Percentiles rank a stretch among this genome's conserved stretches.
Evolutionary conservation across 176 grass and related monocot species (phyloP).

Genomic region (sorghum (Sorghum bicolor)): DNA sequence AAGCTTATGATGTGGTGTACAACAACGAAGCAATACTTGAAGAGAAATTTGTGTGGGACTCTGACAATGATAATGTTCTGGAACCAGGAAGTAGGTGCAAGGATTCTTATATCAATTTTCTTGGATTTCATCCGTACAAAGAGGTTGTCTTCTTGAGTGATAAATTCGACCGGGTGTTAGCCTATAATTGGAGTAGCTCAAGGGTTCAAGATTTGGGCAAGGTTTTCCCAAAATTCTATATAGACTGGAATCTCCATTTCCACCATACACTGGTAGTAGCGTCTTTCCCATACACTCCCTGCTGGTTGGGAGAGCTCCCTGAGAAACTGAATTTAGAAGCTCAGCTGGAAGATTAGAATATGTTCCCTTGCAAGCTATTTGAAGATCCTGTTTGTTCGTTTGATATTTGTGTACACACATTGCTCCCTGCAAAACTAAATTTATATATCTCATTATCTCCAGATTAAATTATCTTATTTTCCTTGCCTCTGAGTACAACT

Average conservation of each 20-base stretch:
- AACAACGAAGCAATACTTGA: background rate
- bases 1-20: background rate
- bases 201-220: slow-evolving; percentile 23
- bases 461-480: no score
- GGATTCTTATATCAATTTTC: background rate
- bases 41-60: slow-evolving; percentile 10
- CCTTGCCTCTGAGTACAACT: no score
- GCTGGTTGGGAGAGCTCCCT: background rate
- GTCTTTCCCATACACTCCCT: slow-evolving; percentile 1
- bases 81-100: background rate
- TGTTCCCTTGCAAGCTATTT: no score
- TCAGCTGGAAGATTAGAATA: no score
- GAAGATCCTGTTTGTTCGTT: no score
- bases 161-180: background rate
- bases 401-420: no score
- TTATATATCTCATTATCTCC: no score
- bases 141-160: slow-evolving; percentile 1
- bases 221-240: slow-evolving; percentile 19
- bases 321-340: background rate
- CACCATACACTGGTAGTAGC: background rate
- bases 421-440: no score
- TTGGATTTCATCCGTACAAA: slow-evolving; percentile 26
- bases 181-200: slow-evolving; percentile 25
- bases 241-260: background rate
- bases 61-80: slow-evolving; percentile 16